Evolutionary conservation across 352 stramenopile genomes (phyloP).

Genomic region (Globisporangium cystogenes): DNA sequence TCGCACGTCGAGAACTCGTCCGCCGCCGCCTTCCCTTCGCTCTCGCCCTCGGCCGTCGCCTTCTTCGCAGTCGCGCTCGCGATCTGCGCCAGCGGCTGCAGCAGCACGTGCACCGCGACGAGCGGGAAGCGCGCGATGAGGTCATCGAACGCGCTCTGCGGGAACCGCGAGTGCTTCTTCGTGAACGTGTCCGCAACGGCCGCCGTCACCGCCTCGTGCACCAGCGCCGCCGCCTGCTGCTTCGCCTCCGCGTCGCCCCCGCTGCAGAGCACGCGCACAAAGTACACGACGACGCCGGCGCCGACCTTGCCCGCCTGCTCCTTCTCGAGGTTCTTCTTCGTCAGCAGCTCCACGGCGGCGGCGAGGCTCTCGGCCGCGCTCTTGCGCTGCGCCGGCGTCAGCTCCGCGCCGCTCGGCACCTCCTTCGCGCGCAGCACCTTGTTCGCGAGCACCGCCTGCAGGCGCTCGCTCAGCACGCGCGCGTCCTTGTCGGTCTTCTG

Average conservation of each 20-base stretch:
- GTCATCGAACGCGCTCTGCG: constrained; percentile 61
- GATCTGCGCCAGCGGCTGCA: constrained; percentile 33
- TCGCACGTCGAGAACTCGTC: constrained; percentile 81
- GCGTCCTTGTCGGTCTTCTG: constrained; percentile 56
- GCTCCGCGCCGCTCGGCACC: constrained; percentile 18
- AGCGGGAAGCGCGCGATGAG: constrained; percentile 50
- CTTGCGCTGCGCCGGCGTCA: background rate
- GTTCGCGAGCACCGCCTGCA: constrained; percentile 60
- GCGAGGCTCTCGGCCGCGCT: constrained; percentile 25
- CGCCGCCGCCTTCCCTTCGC: constrained; percentile 23
- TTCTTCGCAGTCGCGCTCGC: constrained; percentile 30
- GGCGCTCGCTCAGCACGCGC: constrained; percentile 66
- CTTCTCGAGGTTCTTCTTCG: constrained; percentile 50
- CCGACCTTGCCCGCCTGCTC: constrained; percentile 56
- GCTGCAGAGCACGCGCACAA: constrained; percentile 44
- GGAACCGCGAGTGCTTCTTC: constrained; percentile 82
- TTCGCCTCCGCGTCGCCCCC: constrained; percentile 3
- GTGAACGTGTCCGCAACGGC: constrained; percentile 58
- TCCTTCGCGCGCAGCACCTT: constrained; percentile 67
- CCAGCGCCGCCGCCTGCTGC: background rate
- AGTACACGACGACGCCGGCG: constrained; percentile 47
- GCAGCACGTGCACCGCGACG: constrained; percentile 43
- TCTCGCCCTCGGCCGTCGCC: background rate
- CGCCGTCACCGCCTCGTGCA: constrained; percentile 23
- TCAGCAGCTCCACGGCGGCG: constrained; percentile 36